phyloP scores from a whole-genome alignment of 2,329 filamentous ascomycete species.

The Penicillium sp. region DNA sequence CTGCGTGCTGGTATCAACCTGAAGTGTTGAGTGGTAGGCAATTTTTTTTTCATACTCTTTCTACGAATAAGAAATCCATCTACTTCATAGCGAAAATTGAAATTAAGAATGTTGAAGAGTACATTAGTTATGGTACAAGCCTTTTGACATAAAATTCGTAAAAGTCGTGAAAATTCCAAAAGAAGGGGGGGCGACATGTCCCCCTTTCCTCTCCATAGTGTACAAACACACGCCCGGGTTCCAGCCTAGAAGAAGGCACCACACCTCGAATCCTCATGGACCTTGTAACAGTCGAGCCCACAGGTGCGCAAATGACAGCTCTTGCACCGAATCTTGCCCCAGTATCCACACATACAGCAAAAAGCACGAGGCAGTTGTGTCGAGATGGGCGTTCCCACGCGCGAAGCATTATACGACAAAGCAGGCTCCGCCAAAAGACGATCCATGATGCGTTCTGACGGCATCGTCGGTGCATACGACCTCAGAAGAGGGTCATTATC shows the following conservation, averaged over 20 bases:
- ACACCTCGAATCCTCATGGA: slow-evolving; percentile 51
- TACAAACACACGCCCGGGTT: slow-evolving; percentile 4
- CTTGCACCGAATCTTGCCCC: slow-evolving; percentile 52
- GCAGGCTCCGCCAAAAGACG: slow-evolving; percentile 49
- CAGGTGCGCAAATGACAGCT: slow-evolving; percentile 51
- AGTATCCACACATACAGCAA: slow-evolving; percentile 53
- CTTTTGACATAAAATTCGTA: neutral
- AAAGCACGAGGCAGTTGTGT: slow-evolving; percentile 44
- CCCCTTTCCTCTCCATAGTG: slow-evolving; percentile 7
- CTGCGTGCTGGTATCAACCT: slow-evolving; percentile 76
- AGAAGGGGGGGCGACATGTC: neutral
- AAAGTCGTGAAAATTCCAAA: neutral
- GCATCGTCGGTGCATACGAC: slow-evolving; percentile 45
- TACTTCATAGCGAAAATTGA: neutral
- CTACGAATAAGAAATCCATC: neutral
- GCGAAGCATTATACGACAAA: slow-evolving; percentile 49
- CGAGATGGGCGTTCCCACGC: slow-evolving; percentile 38
- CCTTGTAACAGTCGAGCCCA: slow-evolving; percentile 50
- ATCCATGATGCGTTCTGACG: slow-evolving; percentile 50
- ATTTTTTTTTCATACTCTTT: neutral
- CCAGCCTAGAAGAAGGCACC: slow-evolving; percentile 41
- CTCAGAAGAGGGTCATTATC: slow-evolving; percentile 46
- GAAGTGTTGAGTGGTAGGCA: slow-evolving; percentile 64
- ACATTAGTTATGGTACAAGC: neutral
- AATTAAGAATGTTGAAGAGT: neutral